Base-by-base conservation (phyloP, 495 filamentous ascomycete genomes). In the Neurospora hispaniola region DNA sequence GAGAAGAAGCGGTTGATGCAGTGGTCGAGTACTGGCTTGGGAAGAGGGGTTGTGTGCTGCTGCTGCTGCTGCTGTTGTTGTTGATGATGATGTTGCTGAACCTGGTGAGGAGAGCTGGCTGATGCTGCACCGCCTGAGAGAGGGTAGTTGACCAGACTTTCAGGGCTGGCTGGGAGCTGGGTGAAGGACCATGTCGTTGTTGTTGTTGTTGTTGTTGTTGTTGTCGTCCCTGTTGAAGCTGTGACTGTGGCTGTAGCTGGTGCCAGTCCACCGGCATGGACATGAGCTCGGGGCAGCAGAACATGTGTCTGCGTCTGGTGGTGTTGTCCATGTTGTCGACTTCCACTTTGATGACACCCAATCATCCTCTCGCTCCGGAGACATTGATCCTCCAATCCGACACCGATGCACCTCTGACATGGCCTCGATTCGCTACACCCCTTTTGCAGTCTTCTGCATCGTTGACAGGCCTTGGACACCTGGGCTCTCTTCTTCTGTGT, bases 1-100 rank as follows among this genome's bases (percentile, higher is more conserved):
- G 82, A 81, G 44, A 82, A 80, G 74, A 84, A 84, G 35, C 81
- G 81, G 12, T 74, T 73, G 40, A 80, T 75, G 70, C 82, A 84
- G 72, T 78, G 76, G 69, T 80, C 77, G 46, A 78, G 31, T 5
- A 81, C 74, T 0, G 69, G 41, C 18, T 72, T 44, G 5, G 79
- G 77, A 2, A 76, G 74, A 8, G 75, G 43, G 14, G 70, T 73
- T 8, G 10, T 42, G 39, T 71, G 35, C 5, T 38, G 35, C 5
- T 38, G 35, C 35, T 38, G 35, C 3, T 38, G 35, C 5, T 38
- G 35, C 35, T 38, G 35, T 5, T 38, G 35, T 38, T 38, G 35
- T 2, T 38, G 35, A 38, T 38, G 35, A 38, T 75, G 6, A 0
- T 71, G 76, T 11, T 75, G 73, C 5, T 71, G 72, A 3, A 18